Base-by-base conservation (phyloP, 1,139 yeast genomes). In the Torulaspora globosa region DNA sequence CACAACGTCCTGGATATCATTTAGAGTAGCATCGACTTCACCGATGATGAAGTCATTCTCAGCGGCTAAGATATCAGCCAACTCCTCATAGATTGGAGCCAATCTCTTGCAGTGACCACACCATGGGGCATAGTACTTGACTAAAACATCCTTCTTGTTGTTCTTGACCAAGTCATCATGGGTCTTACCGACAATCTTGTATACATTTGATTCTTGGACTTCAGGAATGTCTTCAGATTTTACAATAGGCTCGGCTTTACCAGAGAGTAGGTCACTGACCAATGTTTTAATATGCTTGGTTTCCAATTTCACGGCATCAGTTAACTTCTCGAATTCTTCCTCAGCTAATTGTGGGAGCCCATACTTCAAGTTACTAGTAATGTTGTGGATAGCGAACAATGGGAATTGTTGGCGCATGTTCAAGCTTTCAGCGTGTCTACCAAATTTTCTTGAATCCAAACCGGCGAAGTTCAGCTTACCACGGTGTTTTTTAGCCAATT, bases 91-190 rank as follows among this genome's bases (percentile, higher is more conserved):
- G 50, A 74, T 76, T 65, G 98, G 98, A 49, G 96, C 96, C 70
- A 90, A 77, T 70, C 79, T 87, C 78, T 90, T 90, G 78, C 98
- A 90, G 76, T 90, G 97, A 42, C 97, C 97, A 75, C 98, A 90
- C 98, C 98, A 92, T 71, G 96, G 96, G 47, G 98, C 98, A 66
- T 87, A 92, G 73, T 86, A 90, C 74, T 90, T 88, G 57, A 92
- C 90, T 57, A 92, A 74, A 44, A 92, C 90, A 68, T 92, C 97
- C 75, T 87, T 88, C 49, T 76, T 68, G 43, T 73, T 71, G 63
- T 89, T 90, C 32, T 74, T 71, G 51, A 87, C 76, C 53, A 87
- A 71, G 29, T 78, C 78, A 39, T 83, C 82, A 70, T 87, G 92
- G 67, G 82, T 88, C 71, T 82, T 80, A 59, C 89, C 96, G 51